A percentile compares a stretch with the other conserved stretches of the same genome.
These are phyloP conservation scores for Coemansia sp. DNA, from an alignment of 192 early-diverging fungal species.

Conservation along the genomic window DNA sequence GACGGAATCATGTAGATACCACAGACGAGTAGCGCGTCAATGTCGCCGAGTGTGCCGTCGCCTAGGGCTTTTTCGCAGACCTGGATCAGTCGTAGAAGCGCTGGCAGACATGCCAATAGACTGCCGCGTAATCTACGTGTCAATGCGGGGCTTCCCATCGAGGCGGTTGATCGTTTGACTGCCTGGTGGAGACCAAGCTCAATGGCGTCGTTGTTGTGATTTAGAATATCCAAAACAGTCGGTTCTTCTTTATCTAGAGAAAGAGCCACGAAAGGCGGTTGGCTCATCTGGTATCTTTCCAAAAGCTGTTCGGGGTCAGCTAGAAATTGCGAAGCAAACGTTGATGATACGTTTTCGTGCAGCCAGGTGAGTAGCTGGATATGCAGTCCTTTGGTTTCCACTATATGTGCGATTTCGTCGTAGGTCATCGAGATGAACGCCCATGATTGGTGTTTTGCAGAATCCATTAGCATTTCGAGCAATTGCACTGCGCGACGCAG, in stretches of 20 bases:
- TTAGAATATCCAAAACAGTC: slow-evolving; percentile 36
- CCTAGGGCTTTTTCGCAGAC: slow-evolving; percentile 64
- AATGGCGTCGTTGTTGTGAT: slow-evolving; percentile 33
- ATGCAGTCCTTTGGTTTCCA: slow-evolving; percentile 58
- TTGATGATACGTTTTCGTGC: slow-evolving; percentile 61
- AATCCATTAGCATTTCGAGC: slow-evolving; percentile 59
- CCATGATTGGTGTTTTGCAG: slow-evolving; percentile 54
- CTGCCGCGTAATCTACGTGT: slow-evolving; percentile 30
- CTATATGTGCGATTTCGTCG: slow-evolving; percentile 70
- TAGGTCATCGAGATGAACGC: slow-evolving; percentile 67
- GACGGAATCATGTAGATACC: slow-evolving; percentile 54
- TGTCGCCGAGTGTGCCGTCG: slow-evolving; percentile 57
- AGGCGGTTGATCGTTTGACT: slow-evolving; percentile 20
- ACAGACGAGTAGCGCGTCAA: slow-evolving; percentile 71
- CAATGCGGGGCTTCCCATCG: background rate
- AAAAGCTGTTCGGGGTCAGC: slow-evolving; percentile 39
- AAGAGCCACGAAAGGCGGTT: slow-evolving; percentile 15
- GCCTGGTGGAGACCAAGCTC: slow-evolving; percentile 47
- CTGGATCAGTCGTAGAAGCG: slow-evolving; percentile 70
- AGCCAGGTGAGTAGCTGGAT: slow-evolving; percentile 65
- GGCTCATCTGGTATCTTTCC: slow-evolving; percentile 15
- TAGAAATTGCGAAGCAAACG: slow-evolving; percentile 63
- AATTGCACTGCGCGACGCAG: slow-evolving; percentile 59
- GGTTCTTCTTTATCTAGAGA: slow-evolving; percentile 38
- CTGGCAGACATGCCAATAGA: slow-evolving; percentile 60